Percentiles rank a stretch among this genome's conserved stretches.
phyloP scores from a whole-genome alignment of 208 protist genomes.

The Trypanosomatidae sp. region DNA sequence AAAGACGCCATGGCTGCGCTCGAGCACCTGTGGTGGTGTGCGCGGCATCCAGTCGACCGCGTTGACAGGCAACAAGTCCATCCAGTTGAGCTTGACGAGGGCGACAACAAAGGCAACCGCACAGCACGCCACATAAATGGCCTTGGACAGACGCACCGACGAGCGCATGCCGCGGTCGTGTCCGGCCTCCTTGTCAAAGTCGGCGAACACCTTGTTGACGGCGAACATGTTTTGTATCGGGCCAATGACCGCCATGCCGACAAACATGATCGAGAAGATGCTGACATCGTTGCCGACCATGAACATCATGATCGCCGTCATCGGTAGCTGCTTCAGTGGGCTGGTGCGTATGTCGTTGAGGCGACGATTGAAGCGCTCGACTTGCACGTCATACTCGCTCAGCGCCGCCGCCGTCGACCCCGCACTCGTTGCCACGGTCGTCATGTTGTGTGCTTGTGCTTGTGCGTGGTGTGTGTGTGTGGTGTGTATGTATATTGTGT shows the following conservation, averaged over 20 bases:
- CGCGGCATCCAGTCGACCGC: constrained; percentile 73
- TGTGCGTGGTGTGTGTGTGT: no score
- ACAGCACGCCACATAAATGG: constrained; percentile 73
- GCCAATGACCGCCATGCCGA: constrained; percentile 74
- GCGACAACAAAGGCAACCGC: constrained; percentile 51
- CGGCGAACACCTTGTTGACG: constrained; percentile 25
- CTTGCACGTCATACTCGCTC: constrained; percentile 38
- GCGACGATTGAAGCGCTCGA: constrained; percentile 24
- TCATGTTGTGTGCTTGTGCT: no score
- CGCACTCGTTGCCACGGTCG: constrained; percentile 1
- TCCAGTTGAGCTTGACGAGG: constrained; percentile 74
- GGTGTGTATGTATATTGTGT: no score
- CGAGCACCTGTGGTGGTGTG: no score
- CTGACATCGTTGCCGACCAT: constrained; percentile 83
- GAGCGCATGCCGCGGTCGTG: constrained; percentile 32
- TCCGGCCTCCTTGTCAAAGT: constrained; percentile 54
- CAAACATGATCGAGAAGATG: constrained; percentile 86
- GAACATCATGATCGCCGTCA: constrained; percentile 81
- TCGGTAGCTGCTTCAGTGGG: constrained; percentile 72
- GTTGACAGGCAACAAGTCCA: constrained; percentile 68
- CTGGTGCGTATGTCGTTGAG: constrained; percentile 60
- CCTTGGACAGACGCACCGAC: constrained; percentile 35
- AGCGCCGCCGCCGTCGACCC: constrained; percentile 6
- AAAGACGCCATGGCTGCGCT: no score
- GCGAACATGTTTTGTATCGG: constrained; percentile 51